Base-by-base conservation (phyloP, 2,329 filamentous ascomycete genomes). In the Ampelomyces quisqualis region DNA sequence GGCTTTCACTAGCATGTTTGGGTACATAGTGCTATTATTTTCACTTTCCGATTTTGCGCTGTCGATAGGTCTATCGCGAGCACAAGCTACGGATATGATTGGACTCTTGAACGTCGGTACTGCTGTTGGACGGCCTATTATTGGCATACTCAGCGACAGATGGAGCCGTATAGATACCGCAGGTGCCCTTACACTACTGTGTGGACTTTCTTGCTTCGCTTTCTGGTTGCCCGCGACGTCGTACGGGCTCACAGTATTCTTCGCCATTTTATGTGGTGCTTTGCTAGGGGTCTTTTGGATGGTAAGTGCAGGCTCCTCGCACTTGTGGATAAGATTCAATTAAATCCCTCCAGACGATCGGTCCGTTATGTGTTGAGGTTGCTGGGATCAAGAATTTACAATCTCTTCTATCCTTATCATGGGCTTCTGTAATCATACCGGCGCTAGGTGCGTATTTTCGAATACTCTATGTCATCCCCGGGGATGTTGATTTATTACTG, bases 261-360 rank as follows among this genome's bases (percentile, higher is more conserved):
- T 75, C 43, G 66, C 68, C 0, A 45, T 77, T 7, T 21, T 73
- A 0, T 60, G 61, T 37, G 76, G 76, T 2, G 68, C 69, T 5
- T 69, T 73, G 6, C 53, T 74, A 19, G 75, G 76, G 0, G 67
- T 72, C 0, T 76, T 75, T 47, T 78, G 75, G 73, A 71, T 71
- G 59, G 68, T 69, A 43, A 40, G 51, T 51, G 10, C 18, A 21
- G 19, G 17, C 18, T 33, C 17, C 29, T 15, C 15, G 8, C 9
- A 29, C 18, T 15, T 31, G 11, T 19, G 7, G 8, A n/a, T n/a
- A n/a, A n/a, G n/a, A n/a, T n/a, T n/a, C n/a, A n/a, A n/a, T 23
- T 6, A 23, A 23, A 10, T 23, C 21, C 9, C 24, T 27, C n/a
- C 8, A 30, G n/a, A 30, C 10, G 28, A 65, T 73, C 24, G 64